Evolutionary conservation across 257 asterid species (phyloP), one percentile per base, ranked within the genome.

Genomic region (Solanum commersonii): DNA sequence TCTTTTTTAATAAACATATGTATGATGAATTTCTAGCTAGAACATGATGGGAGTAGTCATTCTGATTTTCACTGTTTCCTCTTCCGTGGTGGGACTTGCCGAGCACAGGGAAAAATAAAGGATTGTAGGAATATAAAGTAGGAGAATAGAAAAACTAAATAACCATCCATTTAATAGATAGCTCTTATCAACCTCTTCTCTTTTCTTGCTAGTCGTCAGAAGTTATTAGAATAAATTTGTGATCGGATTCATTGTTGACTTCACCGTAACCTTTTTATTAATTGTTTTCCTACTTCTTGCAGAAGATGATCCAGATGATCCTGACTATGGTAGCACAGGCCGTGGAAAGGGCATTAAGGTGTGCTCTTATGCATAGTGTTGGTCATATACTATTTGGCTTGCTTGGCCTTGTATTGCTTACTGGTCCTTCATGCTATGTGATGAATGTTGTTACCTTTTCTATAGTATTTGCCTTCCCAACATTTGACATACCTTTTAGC

Each of bases 281-380:
- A 20, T 79, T 87, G 38, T 83, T 29, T 86, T 87, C 78, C 74
- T 87, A 60, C 52, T 91, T 68, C 87, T 84, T 89, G 94, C 95
- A 97, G 99, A 93, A 90, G 99, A 96, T 88, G 99, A 97, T 89
- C 99, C 98, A 8, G 98, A 92, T 67, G 99, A 97, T 89, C 99
- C 99, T 74, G 95, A 95, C 89, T 92, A 56, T 90, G 98, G 94
- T 67, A 93, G 94, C 88, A 70, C 93, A 59, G 89, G 93, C 44
- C 94, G 93, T 68, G 93, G 87, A 88, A 89, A 89, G 88, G 93
- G 91, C 88, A 92, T 85, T 91, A 95, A 94, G 99, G 99, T 96
- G 77, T 88, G 31, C 25, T 71, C 16, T 88, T n/a, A 87, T 87
- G 65, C 46, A 22, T 34, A 6, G 40, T 40, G 37, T n/a, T 83